Evolutionary conservation across 2,329 filamentous ascomycete genomes (phyloP), one percentile per base, ranked within the genome.

Genomic region (Chrysosporium queenslandicum): DNA sequence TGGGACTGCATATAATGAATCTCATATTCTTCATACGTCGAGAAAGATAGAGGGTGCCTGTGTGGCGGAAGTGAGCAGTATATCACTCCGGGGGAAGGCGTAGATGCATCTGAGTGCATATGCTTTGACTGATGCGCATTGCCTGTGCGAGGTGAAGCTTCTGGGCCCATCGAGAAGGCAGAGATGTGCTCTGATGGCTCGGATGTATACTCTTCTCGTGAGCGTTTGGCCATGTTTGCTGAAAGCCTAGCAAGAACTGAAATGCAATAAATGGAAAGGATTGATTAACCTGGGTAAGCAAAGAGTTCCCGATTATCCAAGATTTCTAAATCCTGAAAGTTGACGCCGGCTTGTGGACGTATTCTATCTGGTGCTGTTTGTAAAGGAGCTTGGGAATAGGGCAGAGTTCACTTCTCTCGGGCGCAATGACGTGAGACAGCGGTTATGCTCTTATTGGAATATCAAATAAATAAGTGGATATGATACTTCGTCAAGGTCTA

Each of bases 31-130:
- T 82, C 77, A 63, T 88, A 89, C 0, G 82, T 82, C 21, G 73
- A 65, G 68, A 98, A 97, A 3, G 76, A 73, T 51, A 92, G 63
- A 1, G 81, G 74, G 55, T 84, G 78, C 58, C 74, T 77, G 69
- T 96, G 90, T 43, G 87, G 87, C 50, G 90, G 87, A 20, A 97
- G 75, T 18, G 79, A 81, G 72, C 91, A 97, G 68, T 75, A 80
- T 80, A 96, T 94, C 53, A 78, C 70, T 18, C 58, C 57, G 21
- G 16, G 60, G 53, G 21, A 63, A 59, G 49, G 37, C 45, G 32
- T 11, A 39, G 37, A 27, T 46, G 54, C 23, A 23, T 55, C 56
- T 52, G 87, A 70, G 59, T 82, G 79, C 55, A 74, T 65, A 57
- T 83, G 73, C 65, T 86, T 87, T 52, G 75, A 61, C 27, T 63